These are phyloP conservation scores for Cutaneotrichosporon mucoides DNA, from an alignment of 1,284 basidiomycete genomes.

Conservation along the genomic window DNA sequence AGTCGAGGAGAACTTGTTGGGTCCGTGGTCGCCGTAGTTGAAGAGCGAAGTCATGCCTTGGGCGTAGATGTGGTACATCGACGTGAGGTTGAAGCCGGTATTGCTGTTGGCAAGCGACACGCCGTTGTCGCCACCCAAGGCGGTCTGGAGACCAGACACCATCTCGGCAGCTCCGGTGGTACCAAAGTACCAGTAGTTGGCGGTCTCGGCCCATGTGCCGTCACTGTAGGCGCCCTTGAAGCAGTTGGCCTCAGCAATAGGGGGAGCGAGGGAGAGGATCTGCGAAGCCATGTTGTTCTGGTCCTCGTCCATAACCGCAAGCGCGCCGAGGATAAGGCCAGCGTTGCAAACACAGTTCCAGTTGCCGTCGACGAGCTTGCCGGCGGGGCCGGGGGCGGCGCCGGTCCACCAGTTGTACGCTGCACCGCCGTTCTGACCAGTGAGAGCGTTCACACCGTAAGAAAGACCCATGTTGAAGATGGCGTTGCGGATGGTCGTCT, in stretches of 20 bases:
- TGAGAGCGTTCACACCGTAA: slow-evolving; percentile 59
- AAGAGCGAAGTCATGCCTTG: slow-evolving; percentile 81
- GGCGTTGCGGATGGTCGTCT: slow-evolving; percentile 63
- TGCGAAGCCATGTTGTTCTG: slow-evolving; percentile 34
- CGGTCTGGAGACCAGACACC: slow-evolving; percentile 72
- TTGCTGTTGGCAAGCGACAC: slow-evolving; percentile 61
- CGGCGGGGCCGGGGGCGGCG: slow-evolving; percentile 8
- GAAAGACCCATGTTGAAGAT: slow-evolving; percentile 75
- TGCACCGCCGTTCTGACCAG: slow-evolving; percentile 34
- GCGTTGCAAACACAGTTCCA: slow-evolving; percentile 97
- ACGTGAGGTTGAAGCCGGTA: slow-evolving; percentile 68
- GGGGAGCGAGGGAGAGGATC: slow-evolving; percentile 4
- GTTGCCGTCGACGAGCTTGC: slow-evolving; percentile 60
- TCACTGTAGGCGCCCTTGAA: slow-evolving; percentile 61
- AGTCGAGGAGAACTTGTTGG: slow-evolving; percentile 69
- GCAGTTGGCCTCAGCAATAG: slow-evolving; percentile 61
- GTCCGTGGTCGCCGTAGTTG: slow-evolving; percentile 88
- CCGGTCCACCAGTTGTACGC: slow-evolving; percentile 53
- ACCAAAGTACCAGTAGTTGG: slow-evolving; percentile 95
- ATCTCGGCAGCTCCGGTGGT: slow-evolving; percentile 90
- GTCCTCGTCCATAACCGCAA: slow-evolving; percentile 86
- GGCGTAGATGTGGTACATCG: slow-evolving; percentile 85
- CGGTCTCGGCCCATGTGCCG: slow-evolving; percentile 92
- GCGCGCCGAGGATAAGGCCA: slow-evolving; percentile 80
- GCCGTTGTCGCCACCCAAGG: slow-evolving; percentile 77